phyloP scores from a whole-genome alignment of 495 filamentous ascomycete species.

The Aspergillus funiculosus region DNA sequence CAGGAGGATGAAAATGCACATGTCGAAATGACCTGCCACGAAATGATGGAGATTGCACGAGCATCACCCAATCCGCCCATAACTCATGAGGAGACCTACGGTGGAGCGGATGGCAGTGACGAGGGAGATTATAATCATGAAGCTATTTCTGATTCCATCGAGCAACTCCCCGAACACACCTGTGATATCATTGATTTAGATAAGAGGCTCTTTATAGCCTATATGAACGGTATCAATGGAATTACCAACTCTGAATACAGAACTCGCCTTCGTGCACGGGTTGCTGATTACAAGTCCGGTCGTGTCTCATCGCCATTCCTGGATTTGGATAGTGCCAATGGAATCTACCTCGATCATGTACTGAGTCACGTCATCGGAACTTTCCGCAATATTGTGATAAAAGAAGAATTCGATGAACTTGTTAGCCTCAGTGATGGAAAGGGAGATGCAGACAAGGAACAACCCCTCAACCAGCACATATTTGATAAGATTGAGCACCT shows the following conservation, averaged over 20 bases:
- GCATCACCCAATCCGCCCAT: slow-evolving; percentile 18
- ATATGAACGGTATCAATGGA: slow-evolving; percentile 43
- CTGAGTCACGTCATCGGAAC: slow-evolving; percentile 39
- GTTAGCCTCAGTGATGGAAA: slow-evolving; percentile 26
- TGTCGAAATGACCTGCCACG: slow-evolving; percentile 38
- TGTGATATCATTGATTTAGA: slow-evolving; percentile 39
- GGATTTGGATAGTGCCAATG: slow-evolving; percentile 29
- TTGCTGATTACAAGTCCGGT: slow-evolving; percentile 34
- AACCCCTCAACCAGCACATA: slow-evolving; percentile 15
- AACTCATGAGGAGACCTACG: slow-evolving; percentile 13
- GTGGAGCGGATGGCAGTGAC: slow-evolving; percentile 19
- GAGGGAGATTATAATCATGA: slow-evolving; percentile 12
- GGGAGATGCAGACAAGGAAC: not conserved
- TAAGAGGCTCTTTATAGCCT: slow-evolving; percentile 38
- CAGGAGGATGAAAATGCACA: slow-evolving; percentile 24
- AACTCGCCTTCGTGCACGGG: slow-evolving; percentile 31
- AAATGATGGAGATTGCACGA: slow-evolving; percentile 38
- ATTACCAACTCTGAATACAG: slow-evolving; percentile 32
- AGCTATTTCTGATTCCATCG: slow-evolving; percentile 17
- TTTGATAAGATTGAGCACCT: slow-evolving; percentile 34
- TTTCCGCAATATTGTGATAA: slow-evolving; percentile 37
- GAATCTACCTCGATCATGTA: slow-evolving; percentile 35
- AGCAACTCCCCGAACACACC: slow-evolving; percentile 32
- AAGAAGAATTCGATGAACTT: slow-evolving; percentile 36
- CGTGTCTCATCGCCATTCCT: slow-evolving; percentile 32